A percentile compares a stretch with the other conserved stretches of the same genome.
These are phyloP conservation scores for Dichotomopilus funicola DNA, from an alignment of 2,329 filamentous ascomycete genomes.

Conservation along the genomic window DNA sequence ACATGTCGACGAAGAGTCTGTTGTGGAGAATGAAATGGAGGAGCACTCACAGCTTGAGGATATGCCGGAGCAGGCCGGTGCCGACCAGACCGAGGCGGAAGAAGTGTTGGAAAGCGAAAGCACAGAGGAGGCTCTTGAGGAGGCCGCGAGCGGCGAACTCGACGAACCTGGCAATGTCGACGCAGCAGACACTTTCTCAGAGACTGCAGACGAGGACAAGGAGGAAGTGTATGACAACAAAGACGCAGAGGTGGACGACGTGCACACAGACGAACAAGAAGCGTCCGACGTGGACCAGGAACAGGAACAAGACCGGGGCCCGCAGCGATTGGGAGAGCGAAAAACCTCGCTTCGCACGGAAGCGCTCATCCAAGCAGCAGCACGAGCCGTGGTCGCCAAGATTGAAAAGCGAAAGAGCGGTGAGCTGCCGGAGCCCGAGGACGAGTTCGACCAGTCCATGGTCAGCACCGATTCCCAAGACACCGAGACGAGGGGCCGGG, in stretches of 20 bases:
- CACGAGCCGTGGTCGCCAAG: conserved; percentile 43
- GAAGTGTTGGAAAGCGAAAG: too few species aligned
- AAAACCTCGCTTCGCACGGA: conserved; percentile 42
- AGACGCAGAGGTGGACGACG: neutral
- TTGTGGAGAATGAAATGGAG: too few species aligned
- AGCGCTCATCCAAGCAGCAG: conserved; percentile 47
- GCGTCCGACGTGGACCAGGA: conserved; percentile 8
- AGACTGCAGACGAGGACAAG: too few species aligned
- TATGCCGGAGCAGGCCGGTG: too few species aligned
- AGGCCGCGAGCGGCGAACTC: too few species aligned
- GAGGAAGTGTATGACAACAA: too few species aligned
- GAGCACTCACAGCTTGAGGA: too few species aligned
- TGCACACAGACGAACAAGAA: neutral
- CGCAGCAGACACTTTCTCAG: too few species aligned
- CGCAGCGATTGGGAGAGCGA: conserved; percentile 23
- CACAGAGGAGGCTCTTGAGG: too few species aligned
- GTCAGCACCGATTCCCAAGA: conserved; percentile 19
- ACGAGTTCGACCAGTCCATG: conserved; percentile 19
- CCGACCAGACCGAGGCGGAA: too few species aligned
- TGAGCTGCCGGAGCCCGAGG: conserved; percentile 12
- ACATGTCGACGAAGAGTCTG: too few species aligned
- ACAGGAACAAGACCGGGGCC: neutral
- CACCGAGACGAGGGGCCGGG: neutral
- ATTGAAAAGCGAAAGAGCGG: conserved; percentile 35
- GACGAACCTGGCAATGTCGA: too few species aligned